Percentiles rank a stretch among this genome's conserved stretches.
These are phyloP conservation scores for Sambucus nigra DNA, from an alignment of 129 eudicot genomes.

Conservation along the genomic window DNA sequence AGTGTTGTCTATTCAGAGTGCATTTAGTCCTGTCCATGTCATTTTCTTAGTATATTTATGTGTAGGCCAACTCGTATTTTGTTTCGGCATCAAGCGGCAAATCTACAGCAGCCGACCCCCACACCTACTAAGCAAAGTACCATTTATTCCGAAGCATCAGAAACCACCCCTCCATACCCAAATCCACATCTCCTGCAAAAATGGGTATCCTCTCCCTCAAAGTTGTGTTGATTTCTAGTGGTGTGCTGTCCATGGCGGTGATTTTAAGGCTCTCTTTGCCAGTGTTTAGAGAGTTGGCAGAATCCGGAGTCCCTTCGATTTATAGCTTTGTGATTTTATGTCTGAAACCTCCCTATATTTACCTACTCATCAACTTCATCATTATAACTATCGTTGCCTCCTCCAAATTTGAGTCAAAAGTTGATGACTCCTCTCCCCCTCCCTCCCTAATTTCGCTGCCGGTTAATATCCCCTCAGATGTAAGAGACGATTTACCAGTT, in stretches of 20 bases:
- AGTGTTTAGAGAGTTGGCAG: not conserved
- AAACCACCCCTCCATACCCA: not conserved
- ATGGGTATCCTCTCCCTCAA: constrained; percentile 1
- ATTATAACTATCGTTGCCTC: constrained; percentile 23
- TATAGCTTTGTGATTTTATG: constrained; percentile 7
- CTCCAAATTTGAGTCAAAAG: constrained; percentile 15
- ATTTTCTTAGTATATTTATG: too few species aligned
- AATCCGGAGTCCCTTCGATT: constrained; percentile 1
- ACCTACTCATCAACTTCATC: constrained; percentile 20
- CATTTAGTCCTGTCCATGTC: too few species aligned
- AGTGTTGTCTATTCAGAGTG: too few species aligned
- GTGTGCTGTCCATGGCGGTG: constrained; percentile 8
- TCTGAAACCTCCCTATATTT: constrained; percentile 20
- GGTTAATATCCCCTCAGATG: too few species aligned
- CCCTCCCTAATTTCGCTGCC: not conserved
- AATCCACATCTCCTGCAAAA: not conserved
- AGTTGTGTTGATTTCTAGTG: constrained; percentile 6
- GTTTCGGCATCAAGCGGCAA: too few species aligned
- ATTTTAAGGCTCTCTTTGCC: constrained; percentile 8
- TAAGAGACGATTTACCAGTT: too few species aligned
- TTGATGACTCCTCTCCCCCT: constrained; percentile 2
- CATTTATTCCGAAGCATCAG: too few species aligned
- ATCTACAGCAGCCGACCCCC: too few species aligned
- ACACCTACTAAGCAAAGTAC: too few species aligned
- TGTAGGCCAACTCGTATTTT: too few species aligned